These are phyloP conservation scores for Volvox carteri DNA, from an alignment of 163 green algal species.

Conservation along the genomic window DNA sequence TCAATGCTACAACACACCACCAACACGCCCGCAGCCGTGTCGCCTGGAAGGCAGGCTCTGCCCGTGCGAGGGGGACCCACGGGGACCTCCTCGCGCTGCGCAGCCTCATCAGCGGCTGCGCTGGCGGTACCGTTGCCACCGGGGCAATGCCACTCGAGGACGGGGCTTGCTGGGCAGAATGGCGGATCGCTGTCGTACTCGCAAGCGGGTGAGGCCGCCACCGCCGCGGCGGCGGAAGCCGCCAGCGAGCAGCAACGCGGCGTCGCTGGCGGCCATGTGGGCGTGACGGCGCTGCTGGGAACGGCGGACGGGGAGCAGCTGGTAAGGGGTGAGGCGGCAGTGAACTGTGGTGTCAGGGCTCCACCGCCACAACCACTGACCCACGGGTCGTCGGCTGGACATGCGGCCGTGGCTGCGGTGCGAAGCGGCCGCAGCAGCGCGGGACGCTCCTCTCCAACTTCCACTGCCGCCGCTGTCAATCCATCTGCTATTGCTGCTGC, in stretches of 20 bases:
- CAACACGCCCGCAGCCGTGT: not conserved
- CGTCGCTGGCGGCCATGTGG: constrained; percentile 1
- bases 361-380: not conserved
- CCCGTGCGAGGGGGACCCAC: not conserved
- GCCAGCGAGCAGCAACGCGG: not conserved
- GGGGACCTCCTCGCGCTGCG: not conserved
- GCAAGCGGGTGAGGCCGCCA: not conserved
- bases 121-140: not conserved
- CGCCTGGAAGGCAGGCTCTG: not conserved
- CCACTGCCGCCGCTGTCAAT: not conserved
- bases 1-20: constrained; percentile 41
- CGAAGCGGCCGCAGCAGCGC: not conserved
- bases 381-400: not conserved
- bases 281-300: not conserved
- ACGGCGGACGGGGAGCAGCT: not conserved
- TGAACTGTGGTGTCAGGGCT: not conserved
- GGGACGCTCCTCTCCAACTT: not conserved
- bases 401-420: not conserved
- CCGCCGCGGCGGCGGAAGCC: not conserved
- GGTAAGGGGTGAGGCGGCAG: not conserved
- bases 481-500: not conserved
- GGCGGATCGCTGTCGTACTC: not conserved
- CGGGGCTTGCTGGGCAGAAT: not conserved
- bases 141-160: not conserved
- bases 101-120: not conserved